Percentiles rank a stretch among this genome's conserved stretches.
phyloP scores from a whole-genome alignment of 1,284 basidiomycete species.

The Cutaneotrichosporon mucoides region DNA sequence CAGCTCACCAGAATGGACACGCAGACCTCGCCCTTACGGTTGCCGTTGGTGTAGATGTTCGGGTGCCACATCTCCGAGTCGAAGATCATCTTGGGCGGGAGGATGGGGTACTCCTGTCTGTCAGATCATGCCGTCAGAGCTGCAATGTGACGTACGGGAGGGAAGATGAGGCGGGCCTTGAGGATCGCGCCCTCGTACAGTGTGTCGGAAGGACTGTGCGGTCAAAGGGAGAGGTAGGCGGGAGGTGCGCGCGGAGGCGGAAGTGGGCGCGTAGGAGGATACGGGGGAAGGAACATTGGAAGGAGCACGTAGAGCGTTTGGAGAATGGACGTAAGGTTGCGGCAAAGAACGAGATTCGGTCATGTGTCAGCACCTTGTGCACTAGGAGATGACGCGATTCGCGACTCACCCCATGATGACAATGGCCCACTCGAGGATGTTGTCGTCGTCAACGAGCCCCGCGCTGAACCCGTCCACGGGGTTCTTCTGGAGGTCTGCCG shows the following conservation, averaged over 20 bases:
- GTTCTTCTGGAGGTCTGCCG: slow-evolving; percentile 70
- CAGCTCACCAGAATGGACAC: slow-evolving; percentile 84
- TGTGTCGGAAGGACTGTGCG: slow-evolving; percentile 73
- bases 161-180: slow-evolving; percentile 81
- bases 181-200: slow-evolving; percentile 91
- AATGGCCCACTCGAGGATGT: slow-evolving; percentile 87
- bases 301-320: too few species aligned
- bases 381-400: too few species aligned
- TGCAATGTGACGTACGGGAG: slow-evolving; percentile 50
- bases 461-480: slow-evolving; percentile 93
- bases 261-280: too few species aligned
- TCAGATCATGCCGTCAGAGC: background rate
- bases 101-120: slow-evolving; percentile 71
- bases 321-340: too few species aligned
- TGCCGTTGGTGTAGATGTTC: slow-evolving; percentile 90
- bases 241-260: too few species aligned
- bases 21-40: slow-evolving; percentile 85
- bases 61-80: slow-evolving; percentile 98
- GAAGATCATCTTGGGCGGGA: slow-evolving; percentile 94
- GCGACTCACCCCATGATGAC: slow-evolving; percentile 78
- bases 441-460: slow-evolving; percentile 87
- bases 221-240: too few species aligned
- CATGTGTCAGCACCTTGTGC: background rate
- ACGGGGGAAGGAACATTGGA: too few species aligned
- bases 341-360: too few species aligned